phyloP scores from a whole-genome alignment of 2,329 filamentous ascomycete species.

The Pseudogymnoascus sp. region DNA sequence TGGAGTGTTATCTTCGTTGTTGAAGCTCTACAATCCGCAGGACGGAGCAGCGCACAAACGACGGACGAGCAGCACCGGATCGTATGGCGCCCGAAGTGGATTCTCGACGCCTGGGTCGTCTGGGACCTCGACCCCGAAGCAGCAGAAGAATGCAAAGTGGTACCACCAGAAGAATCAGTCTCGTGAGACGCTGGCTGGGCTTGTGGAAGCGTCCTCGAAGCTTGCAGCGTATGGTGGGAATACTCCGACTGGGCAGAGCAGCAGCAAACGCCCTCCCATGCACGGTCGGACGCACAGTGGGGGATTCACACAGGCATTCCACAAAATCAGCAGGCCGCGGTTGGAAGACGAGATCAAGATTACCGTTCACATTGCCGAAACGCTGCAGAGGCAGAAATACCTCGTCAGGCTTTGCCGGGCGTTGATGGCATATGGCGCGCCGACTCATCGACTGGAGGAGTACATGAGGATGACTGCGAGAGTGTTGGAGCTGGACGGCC shows the following conservation, averaged over 20 bases:
- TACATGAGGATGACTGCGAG: slow-evolving; percentile 86
- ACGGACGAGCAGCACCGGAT: slow-evolving; percentile 22
- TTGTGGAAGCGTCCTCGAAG: slow-evolving; percentile 48
- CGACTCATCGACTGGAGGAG: slow-evolving; percentile 84
- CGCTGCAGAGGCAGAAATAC: slow-evolving; percentile 73
- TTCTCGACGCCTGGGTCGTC: slow-evolving; percentile 37
- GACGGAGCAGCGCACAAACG: slow-evolving; percentile 24
- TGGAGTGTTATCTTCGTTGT: slow-evolving; percentile 64
- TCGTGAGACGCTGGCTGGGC: slow-evolving; percentile 41
- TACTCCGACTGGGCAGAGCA: slow-evolving; percentile 11
- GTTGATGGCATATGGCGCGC: slow-evolving; percentile 84
- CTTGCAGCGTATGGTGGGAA: slow-evolving; percentile 41
- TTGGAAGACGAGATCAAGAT: slow-evolving; percentile 37
- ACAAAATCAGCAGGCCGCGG: slow-evolving; percentile 18
- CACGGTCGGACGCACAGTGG: slow-evolving; percentile 23
- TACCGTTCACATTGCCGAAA: slow-evolving; percentile 56
- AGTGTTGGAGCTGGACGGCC: slow-evolving; percentile 81
- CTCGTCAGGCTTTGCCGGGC: slow-evolving; percentile 77
- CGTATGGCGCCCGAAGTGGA: slow-evolving; percentile 26
- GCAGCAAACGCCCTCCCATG: slow-evolving; percentile 21
- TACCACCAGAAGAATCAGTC: slow-evolving; percentile 37
- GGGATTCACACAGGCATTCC: background rate
- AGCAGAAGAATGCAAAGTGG: slow-evolving; percentile 25
- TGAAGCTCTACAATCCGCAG: slow-evolving; percentile 60
- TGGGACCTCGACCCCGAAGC: slow-evolving; percentile 30